Evolutionary conservation across 352 stramenopile genomes (phyloP).

Genomic region (Pythium brachiatum): DNA sequence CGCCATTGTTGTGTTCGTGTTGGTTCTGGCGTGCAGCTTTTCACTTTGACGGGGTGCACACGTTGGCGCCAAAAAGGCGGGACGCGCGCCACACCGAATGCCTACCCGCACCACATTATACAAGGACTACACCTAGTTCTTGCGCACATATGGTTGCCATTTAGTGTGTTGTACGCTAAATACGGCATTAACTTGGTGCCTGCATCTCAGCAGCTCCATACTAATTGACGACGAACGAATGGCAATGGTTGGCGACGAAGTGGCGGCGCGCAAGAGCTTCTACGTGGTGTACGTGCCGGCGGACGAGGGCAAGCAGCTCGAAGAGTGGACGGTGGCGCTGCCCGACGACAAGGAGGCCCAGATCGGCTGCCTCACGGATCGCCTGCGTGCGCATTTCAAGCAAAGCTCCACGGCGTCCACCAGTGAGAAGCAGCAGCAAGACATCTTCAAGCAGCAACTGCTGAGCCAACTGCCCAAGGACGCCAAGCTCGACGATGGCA

Average conservation of each 20-base stretch:
- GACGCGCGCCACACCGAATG: not conserved
- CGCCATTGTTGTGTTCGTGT: constrained; percentile 5
- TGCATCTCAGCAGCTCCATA: not conserved
- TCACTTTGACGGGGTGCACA: not conserved
- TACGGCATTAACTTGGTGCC: too few relatives aligned
- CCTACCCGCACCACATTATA: constrained; percentile 1
- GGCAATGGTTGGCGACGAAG: constrained; percentile 56
- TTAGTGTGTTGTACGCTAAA: too few relatives aligned
- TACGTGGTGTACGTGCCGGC: constrained; percentile 69
- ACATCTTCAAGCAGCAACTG: constrained; percentile 82
- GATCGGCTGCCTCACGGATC: constrained; percentile 80
- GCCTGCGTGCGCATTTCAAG: constrained; percentile 78
- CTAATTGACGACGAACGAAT: not conserved
- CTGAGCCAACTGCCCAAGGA: constrained; percentile 67
- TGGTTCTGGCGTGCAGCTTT: not conserved
- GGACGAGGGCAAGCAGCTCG: constrained; percentile 48
- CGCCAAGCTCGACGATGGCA: constrained; percentile 58
- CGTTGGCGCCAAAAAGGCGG: constrained; percentile 5
- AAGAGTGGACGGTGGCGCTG: constrained; percentile 71
- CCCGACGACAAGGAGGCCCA: constrained; percentile 76
- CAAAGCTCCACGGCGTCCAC: constrained; percentile 26
- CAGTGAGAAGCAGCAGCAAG: constrained; percentile 50
- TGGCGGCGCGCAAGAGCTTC: constrained; percentile 54
- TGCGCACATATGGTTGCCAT: too few relatives aligned
- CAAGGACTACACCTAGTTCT: not conserved